These are phyloP conservation scores for Cystoderma amianthinum DNA, from an alignment of 768 basidiomycete species.

Conservation along the genomic window DNA sequence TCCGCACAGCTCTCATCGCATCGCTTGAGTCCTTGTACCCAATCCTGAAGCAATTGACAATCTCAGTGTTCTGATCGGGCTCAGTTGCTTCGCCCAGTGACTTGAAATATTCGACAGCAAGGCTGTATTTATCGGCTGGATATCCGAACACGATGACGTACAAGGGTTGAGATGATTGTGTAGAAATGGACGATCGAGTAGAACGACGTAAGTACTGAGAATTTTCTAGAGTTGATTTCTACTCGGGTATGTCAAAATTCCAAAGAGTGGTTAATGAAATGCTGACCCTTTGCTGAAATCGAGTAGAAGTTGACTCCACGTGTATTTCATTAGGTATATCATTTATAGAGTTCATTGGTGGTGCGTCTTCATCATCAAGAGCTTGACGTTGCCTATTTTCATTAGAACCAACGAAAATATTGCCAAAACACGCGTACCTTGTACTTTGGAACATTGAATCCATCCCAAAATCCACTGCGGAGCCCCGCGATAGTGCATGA, in stretches of 20 bases:
- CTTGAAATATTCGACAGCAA: slow-evolving; percentile 69
- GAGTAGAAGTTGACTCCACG: slow-evolving; percentile 29
- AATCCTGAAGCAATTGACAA: slow-evolving; percentile 77
- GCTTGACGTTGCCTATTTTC: slow-evolving; percentile 47
- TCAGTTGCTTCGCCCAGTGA: slow-evolving; percentile 68
- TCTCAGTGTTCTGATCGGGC: slow-evolving; percentile 58
- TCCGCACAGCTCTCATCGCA: slow-evolving; percentile 71
- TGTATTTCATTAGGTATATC: slow-evolving; percentile 62
- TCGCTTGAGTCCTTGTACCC: slow-evolving; percentile 68
- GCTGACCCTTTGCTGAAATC: slow-evolving; percentile 42
- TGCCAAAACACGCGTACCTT: slow-evolving; percentile 29
- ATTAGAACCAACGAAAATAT: slow-evolving; percentile 4
- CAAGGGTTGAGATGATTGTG: slow-evolving; percentile 32
- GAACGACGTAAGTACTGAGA: slow-evolving; percentile 30
- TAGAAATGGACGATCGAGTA: slow-evolving; percentile 17
- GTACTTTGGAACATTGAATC: slow-evolving; percentile 82
- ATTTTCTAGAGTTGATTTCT: slow-evolving; percentile 33
- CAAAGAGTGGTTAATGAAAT: slow-evolving; percentile 2
- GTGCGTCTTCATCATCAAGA: slow-evolving; percentile 72
- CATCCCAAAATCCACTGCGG: slow-evolving; percentile 70
- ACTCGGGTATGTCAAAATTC: slow-evolving; percentile 4
- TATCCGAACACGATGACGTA: slow-evolving; percentile 88
- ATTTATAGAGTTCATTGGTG: slow-evolving; percentile 67
- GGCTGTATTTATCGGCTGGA: slow-evolving; percentile 68
- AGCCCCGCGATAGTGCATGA: slow-evolving; percentile 54